These are phyloP conservation scores for Phytophthora pinifolia DNA, from an alignment of 352 stramenopile species.

Conservation along the genomic window DNA sequence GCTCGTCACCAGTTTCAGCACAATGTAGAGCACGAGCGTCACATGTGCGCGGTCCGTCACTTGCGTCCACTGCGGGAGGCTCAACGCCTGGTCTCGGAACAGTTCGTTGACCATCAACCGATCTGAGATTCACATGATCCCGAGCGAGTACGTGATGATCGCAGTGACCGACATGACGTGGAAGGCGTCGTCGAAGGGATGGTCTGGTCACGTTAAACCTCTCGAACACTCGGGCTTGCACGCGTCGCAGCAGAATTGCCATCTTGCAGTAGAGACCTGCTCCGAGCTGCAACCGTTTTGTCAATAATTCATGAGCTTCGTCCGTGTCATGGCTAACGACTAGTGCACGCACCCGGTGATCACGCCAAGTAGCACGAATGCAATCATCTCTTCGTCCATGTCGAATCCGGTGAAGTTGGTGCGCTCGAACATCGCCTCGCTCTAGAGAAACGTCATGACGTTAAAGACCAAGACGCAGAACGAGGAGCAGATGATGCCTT, in stretches of 20 bases:
- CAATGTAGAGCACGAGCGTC: conserved; percentile 69
- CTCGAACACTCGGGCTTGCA: conserved; percentile 57
- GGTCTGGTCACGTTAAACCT: conserved; percentile 50
- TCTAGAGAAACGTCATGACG: conserved; percentile 73
- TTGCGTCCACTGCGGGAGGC: conserved; percentile 61
- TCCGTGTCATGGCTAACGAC: background rate
- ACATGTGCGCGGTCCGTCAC: conserved; percentile 56
- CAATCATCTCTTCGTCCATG: conserved; percentile 77
- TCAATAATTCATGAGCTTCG: background rate
- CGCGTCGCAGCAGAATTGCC: conserved; percentile 41
- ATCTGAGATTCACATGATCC: conserved; percentile 75
- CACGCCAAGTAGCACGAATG: conserved; percentile 64
- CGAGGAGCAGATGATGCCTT: conserved; percentile 79
- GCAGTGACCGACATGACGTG: conserved; percentile 69
- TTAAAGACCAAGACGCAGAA: conserved; percentile 80
- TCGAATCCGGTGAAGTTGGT: conserved; percentile 79
- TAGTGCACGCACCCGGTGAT: conserved; percentile 54
- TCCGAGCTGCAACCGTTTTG: conserved; percentile 37
- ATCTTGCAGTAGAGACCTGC: conserved; percentile 68
- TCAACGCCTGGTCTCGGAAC: conserved; percentile 66
- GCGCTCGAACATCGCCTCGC: conserved; percentile 73
- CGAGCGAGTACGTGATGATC: conserved; percentile 64
- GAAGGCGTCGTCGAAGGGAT: conserved; percentile 54
- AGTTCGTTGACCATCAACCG: conserved; percentile 74
- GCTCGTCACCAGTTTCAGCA: conserved; percentile 71